Evolutionary conservation across 768 basidiomycete species (phyloP).

Genomic region (Pleurotus citrinopileatus): DNA sequence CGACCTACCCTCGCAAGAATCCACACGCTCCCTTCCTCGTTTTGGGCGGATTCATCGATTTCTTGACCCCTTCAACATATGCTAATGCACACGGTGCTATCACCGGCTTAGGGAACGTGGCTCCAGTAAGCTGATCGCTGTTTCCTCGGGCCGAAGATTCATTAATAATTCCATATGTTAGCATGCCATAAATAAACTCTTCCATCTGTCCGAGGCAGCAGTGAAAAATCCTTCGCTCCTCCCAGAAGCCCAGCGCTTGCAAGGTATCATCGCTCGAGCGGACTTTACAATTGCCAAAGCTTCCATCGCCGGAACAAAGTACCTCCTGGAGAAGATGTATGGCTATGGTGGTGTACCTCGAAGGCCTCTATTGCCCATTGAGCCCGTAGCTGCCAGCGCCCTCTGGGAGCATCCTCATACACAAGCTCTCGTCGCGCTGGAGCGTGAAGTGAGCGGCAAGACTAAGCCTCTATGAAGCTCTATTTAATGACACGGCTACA

Average conservation of each 20-base stretch:
- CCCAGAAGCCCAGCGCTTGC: constrained; percentile 67
- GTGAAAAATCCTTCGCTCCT: constrained; percentile 54
- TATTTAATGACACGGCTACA: too few relatives aligned
- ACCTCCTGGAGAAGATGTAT: constrained; percentile 64
- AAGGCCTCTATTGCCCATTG: constrained; percentile 71
- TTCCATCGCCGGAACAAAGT: constrained; percentile 84
- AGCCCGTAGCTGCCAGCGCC: constrained; percentile 48
- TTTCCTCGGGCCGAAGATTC: constrained; percentile 8
- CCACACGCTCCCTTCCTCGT: constrained; percentile 73
- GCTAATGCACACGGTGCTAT: constrained; percentile 86
- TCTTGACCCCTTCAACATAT: constrained; percentile 69
- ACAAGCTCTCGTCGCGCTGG: constrained; percentile 61
- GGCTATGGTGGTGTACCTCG: constrained; percentile 85
- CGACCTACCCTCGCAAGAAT: constrained; percentile 66
- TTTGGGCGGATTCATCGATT: constrained; percentile 84
- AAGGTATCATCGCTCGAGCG: constrained; percentile 77
- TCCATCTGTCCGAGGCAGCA: constrained; percentile 58
- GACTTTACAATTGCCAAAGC: constrained; percentile 79
- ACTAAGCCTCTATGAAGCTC: background rate
- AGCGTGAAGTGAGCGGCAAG: constrained; percentile 53
- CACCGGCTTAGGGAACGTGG: constrained; percentile 83
- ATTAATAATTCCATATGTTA: constrained; percentile 22
- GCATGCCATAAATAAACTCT: constrained; percentile 59
- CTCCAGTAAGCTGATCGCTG: constrained; percentile 50
- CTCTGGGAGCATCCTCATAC: constrained; percentile 76